A percentile compares a stretch with the other conserved stretches of the same genome.
Evolutionary conservation across 2,329 filamentous ascomycete species (phyloP).

Genomic region (Berkeleyomyces rouxiae): DNA sequence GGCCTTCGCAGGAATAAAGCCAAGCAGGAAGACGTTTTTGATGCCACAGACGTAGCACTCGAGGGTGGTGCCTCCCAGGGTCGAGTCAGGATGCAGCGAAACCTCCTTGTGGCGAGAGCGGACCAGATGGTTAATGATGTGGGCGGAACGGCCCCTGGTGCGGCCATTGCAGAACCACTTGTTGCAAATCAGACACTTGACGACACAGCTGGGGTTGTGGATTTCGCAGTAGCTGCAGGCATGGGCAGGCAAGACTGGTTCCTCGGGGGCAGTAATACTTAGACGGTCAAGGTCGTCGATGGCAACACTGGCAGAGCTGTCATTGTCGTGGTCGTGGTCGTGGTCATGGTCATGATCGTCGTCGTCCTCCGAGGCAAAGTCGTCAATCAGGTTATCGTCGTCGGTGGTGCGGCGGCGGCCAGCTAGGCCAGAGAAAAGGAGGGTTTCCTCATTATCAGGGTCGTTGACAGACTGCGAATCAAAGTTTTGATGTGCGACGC

Average conservation of each 20-base stretch:
- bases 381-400: slow-evolving; percentile 77
- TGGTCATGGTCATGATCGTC: slow-evolving; percentile 29
- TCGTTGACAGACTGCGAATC: slow-evolving; percentile 12
- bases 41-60: slow-evolving; percentile 99
- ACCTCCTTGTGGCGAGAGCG: slow-evolving; percentile 97
- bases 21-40: slow-evolving; percentile 96
- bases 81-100: slow-evolving; percentile 82
- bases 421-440: slow-evolving; percentile 43
- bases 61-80: slow-evolving; percentile 85
- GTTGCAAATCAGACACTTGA: slow-evolving; percentile 87
- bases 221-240: slow-evolving; percentile 98
- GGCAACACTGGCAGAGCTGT: slow-evolving; percentile 62
- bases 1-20: slow-evolving; percentile 96
- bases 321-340: slow-evolving; percentile 66
- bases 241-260: slow-evolving; percentile 81
- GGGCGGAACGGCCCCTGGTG: slow-evolving; percentile 88
- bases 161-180: slow-evolving; percentile 99
- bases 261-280: slow-evolving; percentile 42
- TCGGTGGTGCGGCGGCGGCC: slow-evolving; percentile 61
- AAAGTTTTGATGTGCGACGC: slow-evolving; percentile 4
- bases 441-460: slow-evolving; percentile 56
- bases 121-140: slow-evolving; percentile 96
- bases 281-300: slow-evolving; percentile 57
- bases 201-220: slow-evolving; percentile 84
- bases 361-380: slow-evolving; percentile 72